These are phyloP conservation scores for Sugiyamaella smithiae DNA, from an alignment of 805 yeast species.

Conservation along the genomic window DNA sequence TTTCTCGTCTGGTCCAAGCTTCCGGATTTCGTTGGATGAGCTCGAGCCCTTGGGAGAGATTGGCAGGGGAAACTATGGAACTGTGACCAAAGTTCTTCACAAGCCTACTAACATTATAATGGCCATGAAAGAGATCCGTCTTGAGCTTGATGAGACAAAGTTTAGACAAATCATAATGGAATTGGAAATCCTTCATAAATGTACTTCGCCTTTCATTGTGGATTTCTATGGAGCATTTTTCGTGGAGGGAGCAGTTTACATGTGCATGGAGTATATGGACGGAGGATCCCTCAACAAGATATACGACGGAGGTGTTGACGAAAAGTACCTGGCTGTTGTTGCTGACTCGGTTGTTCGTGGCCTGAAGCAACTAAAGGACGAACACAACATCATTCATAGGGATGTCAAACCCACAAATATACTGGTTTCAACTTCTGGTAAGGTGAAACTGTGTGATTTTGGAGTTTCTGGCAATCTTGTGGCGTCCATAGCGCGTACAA, in stretches of 20 bases:
- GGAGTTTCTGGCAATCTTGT: conserved; percentile 95
- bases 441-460: conserved; percentile 88
- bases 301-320: conserved; percentile 75
- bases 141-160: conserved; percentile 91
- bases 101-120: conserved; percentile 86
- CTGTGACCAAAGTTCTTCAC: conserved; percentile 88
- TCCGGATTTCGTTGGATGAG: conserved; percentile 82
- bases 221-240: conserved; percentile 97
- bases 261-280: conserved; percentile 98
- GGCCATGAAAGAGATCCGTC: conserved; percentile 97
- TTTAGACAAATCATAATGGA: conserved; percentile 96
- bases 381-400: conserved; percentile 89
- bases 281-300: conserved; percentile 91
- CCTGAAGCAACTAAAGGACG: conserved; percentile 77
- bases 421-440: conserved; percentile 76
- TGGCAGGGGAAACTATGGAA: conserved; percentile 96
- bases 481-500: conserved; percentile 91
- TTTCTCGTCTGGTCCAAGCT: conserved; percentile 83
- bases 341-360: conserved; percentile 80
- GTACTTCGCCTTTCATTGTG: conserved; percentile 86
- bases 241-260: conserved; percentile 95
- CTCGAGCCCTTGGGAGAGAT: conserved; percentile 68
- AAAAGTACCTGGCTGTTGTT: conserved; percentile 73
- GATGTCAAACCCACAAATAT: conserved; percentile 97
- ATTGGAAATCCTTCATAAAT: conserved; percentile 86